phyloP scores from a whole-genome alignment of 2,329 filamentous ascomycete genomes.

The Penicillium capsulatum region DNA sequence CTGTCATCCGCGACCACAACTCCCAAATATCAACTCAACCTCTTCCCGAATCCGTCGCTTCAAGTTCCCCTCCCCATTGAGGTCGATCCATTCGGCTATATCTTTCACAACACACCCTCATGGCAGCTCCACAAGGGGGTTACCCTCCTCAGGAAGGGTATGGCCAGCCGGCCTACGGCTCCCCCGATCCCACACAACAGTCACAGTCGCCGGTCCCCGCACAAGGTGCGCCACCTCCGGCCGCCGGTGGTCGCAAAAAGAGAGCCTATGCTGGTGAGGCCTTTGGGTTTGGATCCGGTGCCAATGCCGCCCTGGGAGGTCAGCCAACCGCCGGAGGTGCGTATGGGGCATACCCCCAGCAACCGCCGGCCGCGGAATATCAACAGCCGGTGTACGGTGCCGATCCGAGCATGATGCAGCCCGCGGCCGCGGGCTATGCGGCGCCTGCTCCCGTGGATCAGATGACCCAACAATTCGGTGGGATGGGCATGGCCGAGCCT shows the following conservation, averaged over 20 bases:
- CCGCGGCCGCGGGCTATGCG: slow-evolving; percentile 64
- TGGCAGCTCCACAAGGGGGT: slow-evolving; percentile 51
- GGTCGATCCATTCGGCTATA: slow-evolving; percentile 3
- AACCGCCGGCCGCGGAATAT: slow-evolving; percentile 47
- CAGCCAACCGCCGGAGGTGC: slow-evolving; percentile 52
- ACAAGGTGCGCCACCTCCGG: slow-evolving; percentile 30
- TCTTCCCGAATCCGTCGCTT: slow-evolving; percentile 9
- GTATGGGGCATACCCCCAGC: slow-evolving; percentile 59
- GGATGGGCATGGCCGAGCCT: slow-evolving; percentile 65
- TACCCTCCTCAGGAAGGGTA: slow-evolving; percentile 51
- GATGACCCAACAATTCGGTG: slow-evolving; percentile 77
- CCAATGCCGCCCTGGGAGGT: slow-evolving; percentile 63
- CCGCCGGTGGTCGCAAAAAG: slow-evolving; percentile 63
- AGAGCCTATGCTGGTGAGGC: slow-evolving; percentile 90
- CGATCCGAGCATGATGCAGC: slow-evolving; percentile 49
- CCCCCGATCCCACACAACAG: slow-evolving; percentile 37
- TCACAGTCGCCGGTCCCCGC: slow-evolving; percentile 31
- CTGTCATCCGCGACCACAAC: slow-evolving; percentile 20
- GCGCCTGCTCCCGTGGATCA: slow-evolving; percentile 59
- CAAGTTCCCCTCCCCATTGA: slow-evolving; percentile 6
- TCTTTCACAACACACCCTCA: slow-evolving; percentile 25
- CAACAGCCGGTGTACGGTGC: slow-evolving; percentile 44
- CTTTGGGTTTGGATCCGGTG: slow-evolving; percentile 85
- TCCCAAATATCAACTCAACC: slow-evolving; percentile 15
- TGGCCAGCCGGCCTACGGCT: slow-evolving; percentile 40